A percentile compares a stretch with the other conserved stretches of the same genome.
Conservation (phyloP, 1,284 basidiomycete genomes). For the Porodaedalea pini region DNA sequence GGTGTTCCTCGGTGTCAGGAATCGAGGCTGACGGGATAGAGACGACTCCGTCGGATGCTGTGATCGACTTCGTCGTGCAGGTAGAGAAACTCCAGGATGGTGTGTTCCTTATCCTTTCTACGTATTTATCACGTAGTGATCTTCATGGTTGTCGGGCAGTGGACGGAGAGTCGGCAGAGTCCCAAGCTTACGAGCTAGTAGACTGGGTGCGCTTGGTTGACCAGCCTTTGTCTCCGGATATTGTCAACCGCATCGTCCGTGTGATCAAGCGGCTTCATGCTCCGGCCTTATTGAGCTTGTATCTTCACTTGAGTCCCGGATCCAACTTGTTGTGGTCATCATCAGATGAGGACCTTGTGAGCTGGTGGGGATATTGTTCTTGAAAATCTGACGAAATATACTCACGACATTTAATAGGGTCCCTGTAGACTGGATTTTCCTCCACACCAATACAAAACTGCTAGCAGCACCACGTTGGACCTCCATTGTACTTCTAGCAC, state of each 20-base stretch:
- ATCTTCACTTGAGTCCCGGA: slow-evolving; percentile 42
- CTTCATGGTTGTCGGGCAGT: slow-evolving; percentile 30
- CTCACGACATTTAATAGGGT: slow-evolving; percentile 31
- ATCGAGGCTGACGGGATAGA: not conserved
- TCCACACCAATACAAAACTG: slow-evolving; percentile 33
- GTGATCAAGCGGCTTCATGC: slow-evolving; percentile 41
- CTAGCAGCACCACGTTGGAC: not conserved
- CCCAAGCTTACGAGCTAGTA: slow-evolving; percentile 49
- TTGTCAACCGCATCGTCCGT: slow-evolving; percentile 39
- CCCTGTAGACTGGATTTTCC: slow-evolving; percentile 43
- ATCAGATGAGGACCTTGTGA: not conserved
- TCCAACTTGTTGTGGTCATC: slow-evolving; percentile 40
- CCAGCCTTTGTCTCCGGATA: slow-evolving; percentile 31
- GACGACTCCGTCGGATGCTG: slow-evolving; percentile 21
- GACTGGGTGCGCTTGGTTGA: slow-evolving; percentile 55
- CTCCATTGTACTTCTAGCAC: not conserved
- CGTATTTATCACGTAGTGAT: slow-evolving; percentile 1
- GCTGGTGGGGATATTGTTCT: slow-evolving; percentile 4
- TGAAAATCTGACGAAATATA: not conserved
- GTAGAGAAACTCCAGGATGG: slow-evolving; percentile 41
- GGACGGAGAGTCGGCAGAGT: slow-evolving; percentile 30
- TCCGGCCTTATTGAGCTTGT: slow-evolving; percentile 41
- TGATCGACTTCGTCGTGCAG: slow-evolving; percentile 40
- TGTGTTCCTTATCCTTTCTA: slow-evolving; percentile 29
- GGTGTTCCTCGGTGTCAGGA: slow-evolving; percentile 1